These are phyloP conservation scores for Omphalotus olearius DNA, from an alignment of 1,284 basidiomycete genomes.

Conservation along the genomic window DNA sequence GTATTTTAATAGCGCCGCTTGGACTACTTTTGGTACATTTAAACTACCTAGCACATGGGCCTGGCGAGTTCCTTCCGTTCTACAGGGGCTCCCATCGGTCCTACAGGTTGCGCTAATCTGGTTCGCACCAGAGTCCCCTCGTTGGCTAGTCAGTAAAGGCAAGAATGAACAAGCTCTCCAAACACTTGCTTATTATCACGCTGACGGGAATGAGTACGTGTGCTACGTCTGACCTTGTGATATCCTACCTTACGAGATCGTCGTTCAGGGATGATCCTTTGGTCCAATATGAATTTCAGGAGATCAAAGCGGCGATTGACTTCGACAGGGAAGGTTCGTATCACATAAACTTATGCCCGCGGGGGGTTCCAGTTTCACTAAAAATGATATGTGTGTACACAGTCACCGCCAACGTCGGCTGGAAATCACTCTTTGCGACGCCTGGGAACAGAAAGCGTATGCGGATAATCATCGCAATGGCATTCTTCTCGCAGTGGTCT, in stretches of 20 bases:
- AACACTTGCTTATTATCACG: constrained; percentile 71
- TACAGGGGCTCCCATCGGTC: constrained; percentile 62
- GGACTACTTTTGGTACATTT: constrained; percentile 74
- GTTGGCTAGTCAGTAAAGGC: constrained; percentile 67
- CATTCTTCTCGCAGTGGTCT: constrained; percentile 75
- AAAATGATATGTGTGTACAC: not conserved
- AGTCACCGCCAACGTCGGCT: constrained; percentile 54
- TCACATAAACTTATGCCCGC: not conserved
- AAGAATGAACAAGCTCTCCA: constrained; percentile 55
- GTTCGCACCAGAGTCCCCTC: constrained; percentile 68
- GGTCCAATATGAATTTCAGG: constrained; percentile 68
- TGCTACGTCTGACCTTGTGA: not conserved
- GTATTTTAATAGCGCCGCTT: constrained; percentile 50
- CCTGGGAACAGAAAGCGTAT: constrained; percentile 66
- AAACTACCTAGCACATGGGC: constrained; percentile 61
- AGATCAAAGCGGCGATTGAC: constrained; percentile 72
- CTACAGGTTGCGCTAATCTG: constrained; percentile 57
- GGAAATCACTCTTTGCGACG: constrained; percentile 53
- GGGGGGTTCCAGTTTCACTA: not conserved
- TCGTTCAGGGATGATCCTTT: constrained; percentile 53
- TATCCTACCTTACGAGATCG: not conserved
- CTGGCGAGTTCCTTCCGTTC: constrained; percentile 69
- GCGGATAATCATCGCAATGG: constrained; percentile 63
- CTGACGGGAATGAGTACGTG: constrained; percentile 54
- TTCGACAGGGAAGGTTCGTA: constrained; percentile 46